Conservation (phyloP, 129 eudicot genomes). For the Silybum marianum region DNA sequence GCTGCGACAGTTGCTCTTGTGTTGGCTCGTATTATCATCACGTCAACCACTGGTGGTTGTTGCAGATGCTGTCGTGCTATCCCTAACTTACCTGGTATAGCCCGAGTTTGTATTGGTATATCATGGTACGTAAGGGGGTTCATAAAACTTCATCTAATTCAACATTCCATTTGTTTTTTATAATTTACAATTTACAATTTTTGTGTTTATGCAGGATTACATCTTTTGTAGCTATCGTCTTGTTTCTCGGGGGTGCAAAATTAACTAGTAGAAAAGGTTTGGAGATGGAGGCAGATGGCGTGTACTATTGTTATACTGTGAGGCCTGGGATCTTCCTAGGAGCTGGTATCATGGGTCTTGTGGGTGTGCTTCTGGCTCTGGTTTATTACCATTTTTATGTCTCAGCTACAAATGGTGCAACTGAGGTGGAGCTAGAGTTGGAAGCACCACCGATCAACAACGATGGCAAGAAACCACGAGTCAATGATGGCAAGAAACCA, state of each 20-base stretch:
- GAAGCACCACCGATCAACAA: conserved; percentile 7
- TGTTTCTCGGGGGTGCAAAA: conserved; percentile 18
- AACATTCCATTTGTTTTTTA: neutral
- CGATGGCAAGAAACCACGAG: neutral
- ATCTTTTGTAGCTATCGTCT: conserved; percentile 6
- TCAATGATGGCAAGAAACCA: neutral
- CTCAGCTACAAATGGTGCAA: neutral
- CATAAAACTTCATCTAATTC: neutral
- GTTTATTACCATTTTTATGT: conserved; percentile 19
- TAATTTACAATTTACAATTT: neutral
- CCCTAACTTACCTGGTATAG: neutral
- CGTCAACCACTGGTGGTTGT: conserved; percentile 24
- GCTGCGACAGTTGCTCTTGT: conserved; percentile 28
- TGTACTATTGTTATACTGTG: conserved; percentile 14
- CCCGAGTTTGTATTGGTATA: conserved; percentile 11
- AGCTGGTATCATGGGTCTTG: conserved; percentile 20
- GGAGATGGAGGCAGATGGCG: neutral
- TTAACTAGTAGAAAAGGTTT: conserved; percentile 9
- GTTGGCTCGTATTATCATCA: conserved; percentile 23
- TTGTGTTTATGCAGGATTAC: conserved; percentile 17
- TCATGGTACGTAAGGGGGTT: conserved; percentile 21
- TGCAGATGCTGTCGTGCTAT: conserved; percentile 19
- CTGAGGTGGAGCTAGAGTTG: conserved; percentile 13
- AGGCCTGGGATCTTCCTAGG: conserved; percentile 8
- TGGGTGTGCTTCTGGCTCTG: conserved; percentile 18